These are phyloP conservation scores for Reutealis trisperma DNA, from an alignment of 345 rosid genomes.

Conservation along the genomic window DNA sequence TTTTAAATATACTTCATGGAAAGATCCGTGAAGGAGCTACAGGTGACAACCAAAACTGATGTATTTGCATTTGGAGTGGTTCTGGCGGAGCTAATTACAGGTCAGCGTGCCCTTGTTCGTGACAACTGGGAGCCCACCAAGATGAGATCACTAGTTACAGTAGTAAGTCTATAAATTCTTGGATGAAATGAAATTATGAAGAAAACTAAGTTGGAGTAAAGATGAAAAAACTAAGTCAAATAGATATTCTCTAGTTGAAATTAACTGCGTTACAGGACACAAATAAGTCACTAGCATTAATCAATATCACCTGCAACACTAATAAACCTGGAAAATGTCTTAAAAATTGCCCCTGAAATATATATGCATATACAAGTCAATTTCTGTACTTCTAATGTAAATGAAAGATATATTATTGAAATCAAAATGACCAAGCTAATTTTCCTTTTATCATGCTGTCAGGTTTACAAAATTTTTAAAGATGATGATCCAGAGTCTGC, in stretches of 20 bases:
- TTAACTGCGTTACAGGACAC: not conserved
- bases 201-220: not conserved
- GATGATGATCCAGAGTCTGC: conserved; percentile 46
- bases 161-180: conserved; percentile 34
- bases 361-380: too few species aligned
- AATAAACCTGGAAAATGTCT: not conserved
- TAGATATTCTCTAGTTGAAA: not conserved
- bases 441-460: not conserved
- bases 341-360: not conserved
- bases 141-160: conserved; percentile 48
- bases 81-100: conserved; percentile 65
- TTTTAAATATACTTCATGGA: conserved; percentile 1
- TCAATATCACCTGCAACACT: not conserved
- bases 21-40: conserved; percentile 70
- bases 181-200: not conserved
- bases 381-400: too few species aligned
- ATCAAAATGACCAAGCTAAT: not conserved
- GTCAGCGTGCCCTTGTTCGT: conserved; percentile 55
- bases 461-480: conserved; percentile 46
- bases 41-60: conserved; percentile 62
- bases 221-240: not conserved
- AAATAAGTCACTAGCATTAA: not conserved
- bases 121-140: conserved; percentile 49
- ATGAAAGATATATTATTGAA: too few species aligned
- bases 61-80: conserved; percentile 71